Evolutionary conservation across 1,284 basidiomycete species (phyloP).

Genomic region (Trichosporon coremiiforme): DNA sequence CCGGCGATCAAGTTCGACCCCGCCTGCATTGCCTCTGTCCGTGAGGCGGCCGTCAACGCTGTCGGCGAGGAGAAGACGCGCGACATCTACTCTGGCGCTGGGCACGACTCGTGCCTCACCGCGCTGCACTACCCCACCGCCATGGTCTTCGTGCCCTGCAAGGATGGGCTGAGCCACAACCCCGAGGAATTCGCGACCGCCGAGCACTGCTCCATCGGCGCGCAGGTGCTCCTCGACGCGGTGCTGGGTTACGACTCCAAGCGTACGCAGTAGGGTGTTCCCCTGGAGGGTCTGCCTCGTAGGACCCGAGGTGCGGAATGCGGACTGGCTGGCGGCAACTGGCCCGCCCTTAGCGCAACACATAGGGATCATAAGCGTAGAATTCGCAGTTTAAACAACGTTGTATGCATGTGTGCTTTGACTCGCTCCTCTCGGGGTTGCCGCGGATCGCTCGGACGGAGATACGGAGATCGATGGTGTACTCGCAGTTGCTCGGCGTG

Average conservation of each 20-base stretch:
- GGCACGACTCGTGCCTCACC: slow-evolving; percentile 39
- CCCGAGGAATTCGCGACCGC: slow-evolving; percentile 38
- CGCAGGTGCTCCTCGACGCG: slow-evolving; percentile 35
- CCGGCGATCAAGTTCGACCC: slow-evolving; percentile 27
- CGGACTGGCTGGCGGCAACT: not conserved
- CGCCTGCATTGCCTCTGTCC: slow-evolving; percentile 23
- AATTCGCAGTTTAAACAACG: not conserved
- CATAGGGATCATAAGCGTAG: not conserved
- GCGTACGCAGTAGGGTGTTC: slow-evolving; percentile 17
- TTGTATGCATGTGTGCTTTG: not conserved
- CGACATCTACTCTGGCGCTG: slow-evolving; percentile 33
- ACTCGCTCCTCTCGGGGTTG: too few relatives aligned
- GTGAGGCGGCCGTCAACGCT: slow-evolving; percentile 20
- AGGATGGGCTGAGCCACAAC: slow-evolving; percentile 42
- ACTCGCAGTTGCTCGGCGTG: too few relatives aligned
- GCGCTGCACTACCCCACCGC: slow-evolving; percentile 34
- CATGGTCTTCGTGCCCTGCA: slow-evolving; percentile 45
- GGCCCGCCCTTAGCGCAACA: too few relatives aligned
- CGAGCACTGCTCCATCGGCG: slow-evolving; percentile 35
- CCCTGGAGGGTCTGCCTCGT: too few relatives aligned
- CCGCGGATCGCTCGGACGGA: too few relatives aligned
- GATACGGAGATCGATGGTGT: too few relatives aligned
- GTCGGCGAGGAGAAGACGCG: slow-evolving; percentile 23
- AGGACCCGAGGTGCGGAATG: not conserved
- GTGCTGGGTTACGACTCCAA: slow-evolving; percentile 24